Percentiles rank a stretch among this genome's conserved stretches.
Conservation (phyloP, 495 filamentous ascomycete species). For the Trichocladium antarcticum region DNA sequence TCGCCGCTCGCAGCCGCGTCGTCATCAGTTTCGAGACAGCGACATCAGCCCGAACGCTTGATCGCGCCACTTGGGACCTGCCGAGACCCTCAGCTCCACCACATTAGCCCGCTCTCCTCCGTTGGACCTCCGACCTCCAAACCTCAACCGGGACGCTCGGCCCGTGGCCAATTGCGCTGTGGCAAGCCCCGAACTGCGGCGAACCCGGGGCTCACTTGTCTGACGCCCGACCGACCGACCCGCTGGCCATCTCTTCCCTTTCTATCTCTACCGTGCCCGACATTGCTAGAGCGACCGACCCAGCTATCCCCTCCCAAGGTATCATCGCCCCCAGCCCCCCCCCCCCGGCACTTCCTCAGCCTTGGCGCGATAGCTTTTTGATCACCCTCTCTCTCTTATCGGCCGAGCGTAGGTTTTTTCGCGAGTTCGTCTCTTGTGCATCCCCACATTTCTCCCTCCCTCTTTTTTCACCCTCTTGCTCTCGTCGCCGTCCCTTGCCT, state of each 20-base stretch:
- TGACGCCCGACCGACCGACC: background rate
- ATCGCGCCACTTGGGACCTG: background rate
- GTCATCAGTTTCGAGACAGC: too few relatives aligned
- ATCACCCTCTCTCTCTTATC: constrained; percentile 11
- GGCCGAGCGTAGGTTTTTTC: constrained; percentile 9
- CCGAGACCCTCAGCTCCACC: background rate
- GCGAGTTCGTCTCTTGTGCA: background rate
- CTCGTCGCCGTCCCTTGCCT: background rate
- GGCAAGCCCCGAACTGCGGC: constrained; percentile 1
- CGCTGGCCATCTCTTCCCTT: background rate
- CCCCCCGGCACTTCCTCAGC: constrained; percentile 6
- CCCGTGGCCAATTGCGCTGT: too few relatives aligned
- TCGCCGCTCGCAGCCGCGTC: too few relatives aligned
- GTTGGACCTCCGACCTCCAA: background rate
- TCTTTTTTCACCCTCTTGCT: background rate
- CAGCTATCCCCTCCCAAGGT: background rate
- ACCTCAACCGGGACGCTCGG: background rate
- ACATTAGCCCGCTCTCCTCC: background rate
- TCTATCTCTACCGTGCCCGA: background rate
- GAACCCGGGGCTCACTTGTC: background rate
- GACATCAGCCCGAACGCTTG: too few relatives aligned
- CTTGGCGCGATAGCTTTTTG: constrained; percentile 14
- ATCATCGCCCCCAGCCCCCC: background rate
- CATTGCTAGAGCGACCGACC: background rate
- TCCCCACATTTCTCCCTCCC: constrained; percentile 11